A percentile compares a stretch with the other conserved stretches of the same genome.
phyloP scores from a whole-genome alignment of 2,329 filamentous ascomycete species.

The Tolypocladium inflatum region DNA sequence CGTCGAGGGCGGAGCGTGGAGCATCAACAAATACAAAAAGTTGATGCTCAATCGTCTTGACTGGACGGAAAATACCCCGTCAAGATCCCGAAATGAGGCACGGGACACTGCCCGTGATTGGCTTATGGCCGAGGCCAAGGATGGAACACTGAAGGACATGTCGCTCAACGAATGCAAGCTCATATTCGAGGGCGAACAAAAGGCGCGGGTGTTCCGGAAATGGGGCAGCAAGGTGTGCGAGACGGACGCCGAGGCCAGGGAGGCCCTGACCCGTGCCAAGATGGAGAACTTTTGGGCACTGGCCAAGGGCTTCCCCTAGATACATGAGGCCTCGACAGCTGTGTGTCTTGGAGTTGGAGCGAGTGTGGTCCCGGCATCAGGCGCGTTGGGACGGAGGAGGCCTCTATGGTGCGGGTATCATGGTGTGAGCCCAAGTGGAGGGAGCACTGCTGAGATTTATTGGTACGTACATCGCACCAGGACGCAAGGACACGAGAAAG shows the following conservation, averaged over 20 bases:
- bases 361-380: neutral
- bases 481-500: neutral
- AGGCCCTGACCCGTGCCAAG: conserved; percentile 68
- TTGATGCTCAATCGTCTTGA: conserved; percentile 89
- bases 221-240: conserved; percentile 91
- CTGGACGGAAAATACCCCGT: conserved; percentile 82
- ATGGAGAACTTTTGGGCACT: conserved; percentile 94
- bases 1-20: conserved; percentile 82
- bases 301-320: conserved; percentile 51
- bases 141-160: conserved; percentile 71
- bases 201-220: conserved; percentile 69
- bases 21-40: conserved; percentile 78
- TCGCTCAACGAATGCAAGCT: conserved; percentile 72
- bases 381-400: neutral
- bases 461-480: neutral
- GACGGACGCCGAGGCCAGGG: conserved; percentile 79
- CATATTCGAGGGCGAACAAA: conserved; percentile 86
- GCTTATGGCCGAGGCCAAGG: conserved; percentile 71
- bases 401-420: neutral
- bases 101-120: conserved; percentile 58
- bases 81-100: conserved; percentile 51
- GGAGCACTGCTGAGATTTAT: neutral
- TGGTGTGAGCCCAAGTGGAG: neutral
- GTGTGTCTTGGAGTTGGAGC: neutral
- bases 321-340: neutral